Base-by-base conservation (phyloP, 495 filamentous ascomycete genomes). In the Letharia columbiana region DNA sequence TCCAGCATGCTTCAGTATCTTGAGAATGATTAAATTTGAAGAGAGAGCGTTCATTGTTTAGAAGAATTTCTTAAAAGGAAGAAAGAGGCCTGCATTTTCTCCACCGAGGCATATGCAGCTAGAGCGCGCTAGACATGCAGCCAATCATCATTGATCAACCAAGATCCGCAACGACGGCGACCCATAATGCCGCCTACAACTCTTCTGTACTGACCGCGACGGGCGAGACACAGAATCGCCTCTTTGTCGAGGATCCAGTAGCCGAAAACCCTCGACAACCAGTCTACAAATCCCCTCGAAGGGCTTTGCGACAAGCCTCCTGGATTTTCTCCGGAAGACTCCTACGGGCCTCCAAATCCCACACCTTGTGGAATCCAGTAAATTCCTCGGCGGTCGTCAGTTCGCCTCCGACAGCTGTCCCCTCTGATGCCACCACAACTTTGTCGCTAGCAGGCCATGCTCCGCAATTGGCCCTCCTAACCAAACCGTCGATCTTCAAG, bases 351-450 rank as follows among this genome's bases (percentile, higher is more conserved):
- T 49, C 63, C 41, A 65, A 60, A 18, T 65, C 56, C 23, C 56
- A 65, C n/a, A 35, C 49, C 35, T 44, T 66, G 31, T 61, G 64
- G 59, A 61, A 66, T 66, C 64, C 64, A 8, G 31, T 66, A 45
- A 66, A 66, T 31, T 66, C 64, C 17, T 66, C 64, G 17, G 64
- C 64, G 0, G 18, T 61, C 35, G 37, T 44, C 50, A 61, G 31
- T 23, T 33, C 60, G 18, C 45, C 64, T 45, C 23, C 45, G 13
- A 68, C 44, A 23, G 47, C 18, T 52, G n/a, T 47, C 11, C 62
- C 45, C 13, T 60, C 45, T 56, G 44, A 68, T 31, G 35, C 4
- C 17, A 54, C 39, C 20, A 59, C 23, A 11, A 33, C 31, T 18
- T 20, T 28, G 45, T 52, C 37, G 13, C 35, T 67, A 37, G 37